Evolutionary conservation across 345 rosid genomes (phyloP).

Genomic region (Garcia nutans): DNA sequence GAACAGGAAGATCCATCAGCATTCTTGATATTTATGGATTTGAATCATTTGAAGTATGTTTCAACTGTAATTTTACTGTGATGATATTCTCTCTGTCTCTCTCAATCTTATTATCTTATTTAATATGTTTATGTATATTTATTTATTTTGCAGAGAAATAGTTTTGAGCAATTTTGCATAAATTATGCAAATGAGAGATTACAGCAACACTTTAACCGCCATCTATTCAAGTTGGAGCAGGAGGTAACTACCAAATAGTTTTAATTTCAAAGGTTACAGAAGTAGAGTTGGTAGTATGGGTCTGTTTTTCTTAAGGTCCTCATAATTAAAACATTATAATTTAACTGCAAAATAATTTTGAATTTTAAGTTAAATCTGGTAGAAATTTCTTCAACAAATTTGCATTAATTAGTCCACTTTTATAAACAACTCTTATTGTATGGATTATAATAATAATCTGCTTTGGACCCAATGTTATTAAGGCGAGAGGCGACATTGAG

Average conservation of each 20-base stretch:
- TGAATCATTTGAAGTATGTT: constrained; percentile 91
- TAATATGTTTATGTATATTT: constrained; percentile 3
- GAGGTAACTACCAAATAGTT: constrained; percentile 51
- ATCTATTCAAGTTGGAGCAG: constrained; percentile 95
- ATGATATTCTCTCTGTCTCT: constrained; percentile 12
- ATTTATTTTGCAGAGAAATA: constrained; percentile 68
- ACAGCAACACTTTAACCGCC: constrained; percentile 98
- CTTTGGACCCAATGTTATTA: not conserved
- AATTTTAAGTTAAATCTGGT: not conserved
- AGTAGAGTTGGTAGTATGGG: not conserved
- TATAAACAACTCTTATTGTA: not conserved
- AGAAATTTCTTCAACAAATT: not conserved
- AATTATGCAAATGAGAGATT: constrained; percentile 98
- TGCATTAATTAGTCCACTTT: not conserved
- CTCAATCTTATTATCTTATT: constrained; percentile 13
- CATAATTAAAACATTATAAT: not conserved
- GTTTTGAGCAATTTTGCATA: constrained; percentile 99
- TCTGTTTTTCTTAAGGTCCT: not conserved
- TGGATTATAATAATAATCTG: not conserved
- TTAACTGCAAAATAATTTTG: not conserved
- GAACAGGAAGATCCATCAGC: constrained; percentile 96
- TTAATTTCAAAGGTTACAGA: not conserved
- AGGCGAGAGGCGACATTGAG: too few relatives aligned
- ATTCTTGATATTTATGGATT: constrained; percentile 99
- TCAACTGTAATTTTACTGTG: constrained; percentile 16